Evolutionary conservation across 2,329 filamentous ascomycete genomes (phyloP).

Genomic region (Diaporthe batatas): DNA sequence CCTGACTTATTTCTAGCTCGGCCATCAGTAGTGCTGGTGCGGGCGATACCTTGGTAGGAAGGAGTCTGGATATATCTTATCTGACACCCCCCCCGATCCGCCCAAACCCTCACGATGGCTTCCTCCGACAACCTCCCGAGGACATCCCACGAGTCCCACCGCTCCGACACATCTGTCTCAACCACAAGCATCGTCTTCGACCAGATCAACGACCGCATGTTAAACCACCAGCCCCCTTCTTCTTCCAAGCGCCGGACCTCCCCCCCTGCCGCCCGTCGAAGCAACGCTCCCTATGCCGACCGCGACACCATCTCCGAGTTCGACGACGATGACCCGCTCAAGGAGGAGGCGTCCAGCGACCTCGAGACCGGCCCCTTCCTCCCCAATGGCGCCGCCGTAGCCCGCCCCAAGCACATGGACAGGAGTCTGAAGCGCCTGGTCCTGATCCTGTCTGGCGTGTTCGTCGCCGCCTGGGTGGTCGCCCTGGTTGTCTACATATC

Average conservation of each 20-base stretch:
- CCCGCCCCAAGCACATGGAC: conserved; percentile 71
- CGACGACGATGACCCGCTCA: conserved; percentile 62
- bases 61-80: conserved; percentile 1
- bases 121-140: conserved; percentile 37
- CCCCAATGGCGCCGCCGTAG: conserved; percentile 51
- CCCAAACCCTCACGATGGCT: conserved; percentile 26
- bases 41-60: neutral
- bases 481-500: conserved; percentile 77
- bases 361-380: conserved; percentile 69
- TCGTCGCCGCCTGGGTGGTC: conserved; percentile 76
- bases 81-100: neutral
- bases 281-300: conserved; percentile 44
- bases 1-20: conserved; percentile 18
- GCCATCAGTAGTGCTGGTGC: conserved; percentile 12
- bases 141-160: conserved; percentile 56
- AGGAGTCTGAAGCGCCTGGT: conserved; percentile 73
- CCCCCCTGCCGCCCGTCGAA: conserved; percentile 35
- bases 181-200: conserved; percentile 88
- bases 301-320: conserved; percentile 52
- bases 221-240: conserved; percentile 42
- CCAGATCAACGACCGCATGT: conserved; percentile 72
- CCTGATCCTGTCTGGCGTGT: conserved; percentile 70
- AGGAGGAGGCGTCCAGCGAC: conserved; percentile 58
- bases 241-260: conserved; percentile 43
- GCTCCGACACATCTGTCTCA: conserved; percentile 81